These are phyloP conservation scores for Pichia californica DNA, from an alignment of 805 yeast genomes.

Conservation along the genomic window DNA sequence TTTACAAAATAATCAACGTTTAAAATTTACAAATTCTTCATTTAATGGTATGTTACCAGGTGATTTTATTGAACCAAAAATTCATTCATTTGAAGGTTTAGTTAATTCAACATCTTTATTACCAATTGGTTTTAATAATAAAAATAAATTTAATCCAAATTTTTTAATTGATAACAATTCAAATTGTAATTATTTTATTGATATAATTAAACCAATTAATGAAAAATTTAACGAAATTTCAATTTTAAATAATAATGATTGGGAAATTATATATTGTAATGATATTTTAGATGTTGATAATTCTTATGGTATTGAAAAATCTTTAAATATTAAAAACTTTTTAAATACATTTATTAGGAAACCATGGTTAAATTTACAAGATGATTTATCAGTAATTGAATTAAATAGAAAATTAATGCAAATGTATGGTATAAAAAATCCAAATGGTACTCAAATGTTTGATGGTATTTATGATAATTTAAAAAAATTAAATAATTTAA, in stretches of 20 bases:
- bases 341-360: neutral
- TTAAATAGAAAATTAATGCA: constrained; percentile 17
- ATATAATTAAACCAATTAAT: constrained; percentile 46
- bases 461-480: constrained; percentile 4
- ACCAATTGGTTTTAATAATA: constrained; percentile 70
- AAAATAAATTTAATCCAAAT: constrained; percentile 56
- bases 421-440: constrained; percentile 13
- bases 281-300: constrained; percentile 46
- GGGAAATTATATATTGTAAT: constrained; percentile 45
- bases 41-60: constrained; percentile 88
- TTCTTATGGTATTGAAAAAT: constrained; percentile 41
- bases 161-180: constrained; percentile 40
- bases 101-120: constrained; percentile 35
- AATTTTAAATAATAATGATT: constrained; percentile 26
- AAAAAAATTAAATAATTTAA: neutral
- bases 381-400: constrained; percentile 12
- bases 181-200: constrained; percentile 66
- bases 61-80: constrained; percentile 50
- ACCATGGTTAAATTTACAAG: constrained; percentile 14
- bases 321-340: constrained; percentile 1
- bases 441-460: constrained; percentile 13
- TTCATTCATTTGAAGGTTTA: constrained; percentile 17
- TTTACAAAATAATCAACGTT: constrained; percentile 54
- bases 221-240: constrained; percentile 26
- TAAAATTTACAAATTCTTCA: constrained; percentile 66